These are phyloP conservation scores for Colletotrichum sp. DNA, from an alignment of 2,329 filamentous ascomycete genomes.

Conservation along the genomic window DNA sequence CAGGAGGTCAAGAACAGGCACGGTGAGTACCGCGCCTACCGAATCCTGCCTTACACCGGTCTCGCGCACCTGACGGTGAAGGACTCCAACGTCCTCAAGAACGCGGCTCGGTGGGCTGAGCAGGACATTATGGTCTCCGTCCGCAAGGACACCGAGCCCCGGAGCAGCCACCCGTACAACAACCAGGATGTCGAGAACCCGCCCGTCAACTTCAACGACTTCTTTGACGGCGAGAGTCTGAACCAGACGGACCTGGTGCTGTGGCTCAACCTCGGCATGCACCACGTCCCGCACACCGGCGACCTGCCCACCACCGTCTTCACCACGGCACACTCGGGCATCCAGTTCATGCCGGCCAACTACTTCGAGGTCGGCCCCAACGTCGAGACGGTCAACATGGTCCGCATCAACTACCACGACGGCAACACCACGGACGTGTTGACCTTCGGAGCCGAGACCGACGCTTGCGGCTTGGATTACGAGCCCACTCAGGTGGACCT, in stretches of 20 bases:
- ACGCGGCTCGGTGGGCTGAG: constrained; percentile 52
- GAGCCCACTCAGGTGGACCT: constrained; percentile 31
- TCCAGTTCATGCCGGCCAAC: constrained; percentile 45
- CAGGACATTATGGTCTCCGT: constrained; percentile 56
- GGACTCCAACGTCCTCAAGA: constrained; percentile 50
- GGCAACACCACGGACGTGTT: constrained; percentile 34
- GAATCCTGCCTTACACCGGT: constrained; percentile 44
- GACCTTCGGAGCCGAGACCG: constrained; percentile 36
- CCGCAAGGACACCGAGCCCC: constrained; percentile 58
- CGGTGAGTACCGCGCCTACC: constrained; percentile 58
- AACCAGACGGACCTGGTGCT: constrained; percentile 45
- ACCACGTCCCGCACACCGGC: constrained; percentile 58
- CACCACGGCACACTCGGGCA: constrained; percentile 43
- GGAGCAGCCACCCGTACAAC: constrained; percentile 49
- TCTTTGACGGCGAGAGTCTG: constrained; percentile 45
- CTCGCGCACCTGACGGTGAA: constrained; percentile 51
- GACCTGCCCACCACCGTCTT: constrained; percentile 57
- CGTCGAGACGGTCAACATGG: constrained; percentile 33
- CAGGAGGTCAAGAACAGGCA: constrained; percentile 50
- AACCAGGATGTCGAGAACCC: constrained; percentile 50
- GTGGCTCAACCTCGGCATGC: constrained; percentile 61
- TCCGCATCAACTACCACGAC: constrained; percentile 40
- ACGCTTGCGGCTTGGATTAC: constrained; percentile 33
- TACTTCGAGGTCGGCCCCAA: constrained; percentile 38
- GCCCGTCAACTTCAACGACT: constrained; percentile 54